Evolutionary conservation across 1,284 basidiomycete species (phyloP), one percentile per base, ranked within the genome.

Genomic region (Mycocalia duriaeana): DNA sequence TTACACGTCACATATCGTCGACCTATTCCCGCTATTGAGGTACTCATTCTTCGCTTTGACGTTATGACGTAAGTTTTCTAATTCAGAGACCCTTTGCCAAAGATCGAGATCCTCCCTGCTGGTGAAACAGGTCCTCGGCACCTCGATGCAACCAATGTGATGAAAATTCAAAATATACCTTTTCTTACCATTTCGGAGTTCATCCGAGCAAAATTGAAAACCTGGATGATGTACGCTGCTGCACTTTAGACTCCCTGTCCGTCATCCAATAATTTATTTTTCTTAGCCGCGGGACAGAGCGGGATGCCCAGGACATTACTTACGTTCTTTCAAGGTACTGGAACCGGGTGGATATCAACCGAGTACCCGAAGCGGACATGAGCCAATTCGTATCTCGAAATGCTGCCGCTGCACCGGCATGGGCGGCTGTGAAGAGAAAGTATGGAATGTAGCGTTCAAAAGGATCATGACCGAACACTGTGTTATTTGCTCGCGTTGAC

Each of bases 31-130:
- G 50, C 66, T 41, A 64, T 65, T 51, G 66, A 71, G 37, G 71
- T 70, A 52, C 58, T 67, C 44, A 19, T 37, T 26, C 47, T 26
- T 25, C 42, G 20, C 41, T 11, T 24, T 47, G 43, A 47, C 39
- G 38, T 47, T 8, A 20, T 41, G 16, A 19, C 52, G n/a, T n/a
- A n/a, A n/a, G n/a, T n/a, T n/a, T n/a, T n/a, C n/a, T n/a, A n/a
- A n/a, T n/a, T n/a, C n/a, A n/a, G n/a, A n/a, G n/a, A n/a, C n/a
- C n/a, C n/a, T n/a, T n/a, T n/a, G n/a, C n/a, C n/a, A n/a, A n/a
- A 90, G 87, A 88, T 90, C 63, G 87, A 90, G 65, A 87, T 90
- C 48, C 62, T 89, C 36, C 81, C 82, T 20, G 87, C 86, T 38
- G 87, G 88, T 18, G 87, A 90, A 65, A 77, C 79, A 45, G 87